Base-by-base conservation (phyloP, 148 eudicot species). In the Camellia japonica region DNA sequence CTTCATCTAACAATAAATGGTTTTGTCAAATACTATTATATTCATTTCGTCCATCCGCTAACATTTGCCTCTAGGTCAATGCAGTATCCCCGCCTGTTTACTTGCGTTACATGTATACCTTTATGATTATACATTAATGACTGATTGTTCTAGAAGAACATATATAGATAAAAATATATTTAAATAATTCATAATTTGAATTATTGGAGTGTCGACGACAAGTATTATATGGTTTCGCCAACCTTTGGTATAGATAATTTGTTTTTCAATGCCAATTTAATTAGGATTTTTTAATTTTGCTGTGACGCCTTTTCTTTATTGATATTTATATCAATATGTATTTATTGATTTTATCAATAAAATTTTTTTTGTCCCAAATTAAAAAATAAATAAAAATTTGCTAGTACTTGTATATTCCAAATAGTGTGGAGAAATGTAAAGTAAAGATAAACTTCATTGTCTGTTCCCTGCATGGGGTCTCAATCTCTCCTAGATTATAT, bases 1-100 rank as follows among this genome's bases (percentile, higher is more conserved):
- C 68, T 75, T 55, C 19, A 61, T 75, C 78, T 75, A 75, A 61
- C 68, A 67, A 67, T 10, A 67, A 7, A 41, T 38, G n/a, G 13
- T 49, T n/a, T 61, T 12, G 78, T 75, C 78, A 75, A 75, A 38
- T 19, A 61, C 3, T 75, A 54, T 16, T 54, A 38, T 58, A 61
- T 38, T 75, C 1, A 7, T 7, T 49, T n/a, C 13, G 38, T 30
- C 38, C 0, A 49, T 61, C 54, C 19, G 62, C 78, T 44, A 6
- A 18, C 30, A 42, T 43, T 59, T 42, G 18, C 18, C 3, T 49
- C 13, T 58, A 58, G 51, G 78, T 74, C 78, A 74, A 74, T 6
- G 61, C 61, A 58, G 19, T 6, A 19, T 49, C 42, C 51, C 46
- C 1, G 38, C 75, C 46, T 67, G 58, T 41, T 71, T 71, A 13